phyloP scores from a whole-genome alignment of 2,329 filamentous ascomycete species.

The Ampelomyces quisqualis region DNA sequence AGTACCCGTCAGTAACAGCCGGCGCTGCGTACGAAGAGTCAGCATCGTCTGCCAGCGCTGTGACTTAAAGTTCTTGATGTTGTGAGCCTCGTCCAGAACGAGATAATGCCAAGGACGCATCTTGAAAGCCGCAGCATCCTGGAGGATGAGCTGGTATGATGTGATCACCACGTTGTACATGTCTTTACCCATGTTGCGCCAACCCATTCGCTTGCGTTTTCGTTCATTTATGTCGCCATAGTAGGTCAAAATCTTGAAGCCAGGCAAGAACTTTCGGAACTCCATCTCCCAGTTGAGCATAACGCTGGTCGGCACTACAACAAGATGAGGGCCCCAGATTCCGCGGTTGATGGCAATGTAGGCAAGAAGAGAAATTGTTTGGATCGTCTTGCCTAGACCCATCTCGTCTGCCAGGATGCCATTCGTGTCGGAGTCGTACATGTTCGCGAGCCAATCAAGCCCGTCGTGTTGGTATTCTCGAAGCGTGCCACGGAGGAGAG shows the following conservation, averaged over 20 bases:
- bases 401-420: slow-evolving; percentile 98
- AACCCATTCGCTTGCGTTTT: slow-evolving; percentile 84
- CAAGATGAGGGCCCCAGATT: slow-evolving; percentile 93
- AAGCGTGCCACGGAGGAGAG: slow-evolving; percentile 77
- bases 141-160: slow-evolving; percentile 92
- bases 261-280: slow-evolving; percentile 98
- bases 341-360: slow-evolving; percentile 88
- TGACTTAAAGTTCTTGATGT: slow-evolving; percentile 99
- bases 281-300: slow-evolving; percentile 99
- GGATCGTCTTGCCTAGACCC: slow-evolving; percentile 97
- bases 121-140: slow-evolving; percentile 92
- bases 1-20: slow-evolving; percentile 87
- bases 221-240: slow-evolving; percentile 93
- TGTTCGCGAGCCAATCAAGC: slow-evolving; percentile 92
- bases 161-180: slow-evolving; percentile 97
- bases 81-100: slow-evolving; percentile 96
- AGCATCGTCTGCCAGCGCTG: slow-evolving; percentile 95
- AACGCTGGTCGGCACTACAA: slow-evolving; percentile 95
- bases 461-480: slow-evolving; percentile 96
- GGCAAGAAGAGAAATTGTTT: slow-evolving; percentile 90
- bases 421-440: slow-evolving; percentile 91
- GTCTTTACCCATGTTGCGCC: slow-evolving; percentile 76
- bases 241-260: slow-evolving; percentile 97
- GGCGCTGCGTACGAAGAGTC: slow-evolving; percentile 85
- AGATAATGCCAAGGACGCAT: slow-evolving; percentile 95